Percentiles rank a stretch among this genome's conserved stretches.
These are phyloP conservation scores for Ceratocystis cubensis DNA, from an alignment of 2,329 filamentous ascomycete genomes.

Conservation along the genomic window DNA sequence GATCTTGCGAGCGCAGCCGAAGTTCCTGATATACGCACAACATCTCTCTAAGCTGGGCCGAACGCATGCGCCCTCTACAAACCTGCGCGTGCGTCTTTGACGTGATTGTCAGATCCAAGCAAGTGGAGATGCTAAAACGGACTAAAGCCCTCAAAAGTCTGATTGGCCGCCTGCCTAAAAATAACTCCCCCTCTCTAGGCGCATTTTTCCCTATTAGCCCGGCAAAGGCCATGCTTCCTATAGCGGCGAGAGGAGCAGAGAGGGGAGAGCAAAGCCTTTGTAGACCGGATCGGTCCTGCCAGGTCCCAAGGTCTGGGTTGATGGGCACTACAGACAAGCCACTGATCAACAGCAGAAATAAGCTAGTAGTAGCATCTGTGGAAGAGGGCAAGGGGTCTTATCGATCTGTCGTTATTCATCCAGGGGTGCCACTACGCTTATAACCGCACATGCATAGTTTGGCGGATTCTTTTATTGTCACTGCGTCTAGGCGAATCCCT, in stretches of 20 bases:
- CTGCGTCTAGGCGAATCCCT: background rate
- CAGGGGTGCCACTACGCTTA: constrained; percentile 1
- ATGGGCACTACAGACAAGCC: too few species aligned
- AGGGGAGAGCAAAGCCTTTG: too few species aligned
- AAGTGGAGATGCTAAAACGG: background rate
- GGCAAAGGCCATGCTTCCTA: too few species aligned
- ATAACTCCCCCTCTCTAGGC: constrained; percentile 6
- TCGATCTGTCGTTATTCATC: background rate
- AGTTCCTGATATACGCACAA: background rate
- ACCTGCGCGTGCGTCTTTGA: constrained; percentile 1
- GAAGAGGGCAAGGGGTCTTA: background rate
- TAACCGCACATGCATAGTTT: background rate
- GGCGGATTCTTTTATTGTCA: background rate
- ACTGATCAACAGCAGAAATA: too few species aligned
- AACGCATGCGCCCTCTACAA: background rate
- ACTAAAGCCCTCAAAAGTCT: constrained; percentile 10
- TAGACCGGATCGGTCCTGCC: too few species aligned
- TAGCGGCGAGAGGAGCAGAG: too few species aligned
- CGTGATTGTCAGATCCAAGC: constrained; percentile 5
- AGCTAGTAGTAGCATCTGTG: too few species aligned
- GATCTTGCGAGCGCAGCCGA: background rate
- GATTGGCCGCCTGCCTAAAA: background rate
- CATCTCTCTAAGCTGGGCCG: too few species aligned
- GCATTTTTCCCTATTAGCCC: too few species aligned
- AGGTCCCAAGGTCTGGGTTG: background rate